Evolutionary conservation across 2,329 filamentous ascomycete species (phyloP).

Genomic region (Nemania serpens): DNA sequence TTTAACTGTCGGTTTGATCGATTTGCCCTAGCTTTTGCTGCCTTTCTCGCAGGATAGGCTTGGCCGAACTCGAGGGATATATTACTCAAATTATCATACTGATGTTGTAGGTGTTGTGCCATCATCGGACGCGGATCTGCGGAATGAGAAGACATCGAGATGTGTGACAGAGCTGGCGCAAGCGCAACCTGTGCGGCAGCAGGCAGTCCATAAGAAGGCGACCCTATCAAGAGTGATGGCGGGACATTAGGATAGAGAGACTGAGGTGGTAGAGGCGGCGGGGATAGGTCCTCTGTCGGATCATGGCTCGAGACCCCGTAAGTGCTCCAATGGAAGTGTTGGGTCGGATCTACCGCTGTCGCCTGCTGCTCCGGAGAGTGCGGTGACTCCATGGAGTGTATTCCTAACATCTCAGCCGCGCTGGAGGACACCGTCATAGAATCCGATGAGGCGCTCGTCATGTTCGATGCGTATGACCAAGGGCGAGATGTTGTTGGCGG

Average conservation of each 20-base stretch:
- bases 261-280: conserved; percentile 37
- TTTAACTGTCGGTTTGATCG: conserved; percentile 31
- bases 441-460: conserved; percentile 42
- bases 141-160: conserved; percentile 32
- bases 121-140: conserved; percentile 31
- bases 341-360: conserved; percentile 41
- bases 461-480: conserved; percentile 51
- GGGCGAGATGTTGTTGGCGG: conserved; percentile 54
- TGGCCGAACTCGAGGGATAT: conserved; percentile 21
- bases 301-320: conserved; percentile 45
- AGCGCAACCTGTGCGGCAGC: conserved; percentile 29
- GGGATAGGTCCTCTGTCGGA: conserved; percentile 37
- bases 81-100: conserved; percentile 20
- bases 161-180: conserved; percentile 30
- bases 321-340: conserved; percentile 44
- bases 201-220: conserved; percentile 16
- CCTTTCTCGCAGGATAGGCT: conserved; percentile 29
- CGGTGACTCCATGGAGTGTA: conserved; percentile 45
- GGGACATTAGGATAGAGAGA: conserved; percentile 33
- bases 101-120: conserved; percentile 7
- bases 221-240: conserved; percentile 34
- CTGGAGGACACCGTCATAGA: conserved; percentile 50
- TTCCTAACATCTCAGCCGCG: conserved; percentile 46
- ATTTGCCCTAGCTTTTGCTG: conserved; percentile 28
- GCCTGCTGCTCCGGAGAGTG: conserved; percentile 36